Evolutionary conservation across 2,329 filamentous ascomycete species (phyloP).

Genomic region (Hymenoscyphus infarciens): DNA sequence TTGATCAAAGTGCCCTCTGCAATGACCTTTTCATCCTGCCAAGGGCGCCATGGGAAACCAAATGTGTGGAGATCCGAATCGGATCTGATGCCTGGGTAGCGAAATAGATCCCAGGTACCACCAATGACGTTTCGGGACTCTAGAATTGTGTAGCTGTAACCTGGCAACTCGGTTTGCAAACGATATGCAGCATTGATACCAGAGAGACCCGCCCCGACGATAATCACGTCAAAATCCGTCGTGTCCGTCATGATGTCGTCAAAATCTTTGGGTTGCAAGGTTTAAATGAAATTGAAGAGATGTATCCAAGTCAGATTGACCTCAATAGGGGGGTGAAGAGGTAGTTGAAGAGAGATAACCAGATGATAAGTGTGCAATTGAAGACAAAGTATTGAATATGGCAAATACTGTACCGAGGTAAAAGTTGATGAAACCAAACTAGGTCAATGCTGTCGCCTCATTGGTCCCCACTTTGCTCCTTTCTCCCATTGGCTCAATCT

Average conservation of each 20-base stretch:
- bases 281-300: neutral
- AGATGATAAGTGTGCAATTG: no score
- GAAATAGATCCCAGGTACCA: conserved; percentile 77
- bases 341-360: no score
- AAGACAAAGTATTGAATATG: no score
- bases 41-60: conserved; percentile 67
- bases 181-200: conserved; percentile 74
- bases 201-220: conserved; percentile 71
- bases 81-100: conserved; percentile 68
- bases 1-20: conserved; percentile 50
- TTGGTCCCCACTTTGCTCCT: no score
- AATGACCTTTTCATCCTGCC: conserved; percentile 52
- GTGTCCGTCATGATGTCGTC: neutral
- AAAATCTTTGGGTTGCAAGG: neutral
- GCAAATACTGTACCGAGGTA: no score
- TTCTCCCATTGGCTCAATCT: no score
- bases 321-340: no score
- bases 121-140: conserved; percentile 65
- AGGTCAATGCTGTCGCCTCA: no score
- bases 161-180: conserved; percentile 55
- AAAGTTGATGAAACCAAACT: no score
- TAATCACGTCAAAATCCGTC: conserved; percentile 49
- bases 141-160: conserved; percentile 59
- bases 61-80: conserved; percentile 61
- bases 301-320: neutral